Evolutionary conservation across 768 basidiomycete species (phyloP).

Genomic region (Macrolepiota albuminosa): DNA sequence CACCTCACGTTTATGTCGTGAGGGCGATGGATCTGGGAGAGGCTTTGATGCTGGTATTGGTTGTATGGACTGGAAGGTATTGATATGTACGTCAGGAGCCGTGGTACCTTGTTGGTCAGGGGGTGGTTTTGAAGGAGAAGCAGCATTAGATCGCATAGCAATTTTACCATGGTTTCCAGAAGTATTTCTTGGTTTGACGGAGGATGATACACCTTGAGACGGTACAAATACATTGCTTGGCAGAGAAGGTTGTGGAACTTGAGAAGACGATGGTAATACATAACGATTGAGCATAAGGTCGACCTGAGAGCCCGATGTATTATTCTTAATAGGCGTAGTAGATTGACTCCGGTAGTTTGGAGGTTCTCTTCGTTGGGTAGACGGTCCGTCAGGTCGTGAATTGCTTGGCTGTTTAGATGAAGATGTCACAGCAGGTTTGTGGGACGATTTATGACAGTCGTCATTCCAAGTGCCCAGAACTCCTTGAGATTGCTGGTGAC

Average conservation of each 20-base stretch:
- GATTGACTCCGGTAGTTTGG: not conserved
- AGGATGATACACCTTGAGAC: slow-evolving; percentile 5
- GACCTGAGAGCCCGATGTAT: slow-evolving; percentile 1
- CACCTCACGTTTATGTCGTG: slow-evolving; percentile 14
- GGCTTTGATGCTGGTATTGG: slow-evolving; percentile 7
- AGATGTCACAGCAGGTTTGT: not conserved
- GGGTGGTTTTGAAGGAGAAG: not conserved
- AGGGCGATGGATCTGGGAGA: slow-evolving; percentile 1
- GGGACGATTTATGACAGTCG: not conserved
- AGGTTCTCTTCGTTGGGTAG: slow-evolving; percentile 1
- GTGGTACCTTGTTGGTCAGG: not conserved
- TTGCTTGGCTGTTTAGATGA: not conserved
- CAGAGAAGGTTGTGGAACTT: slow-evolving; percentile 5
- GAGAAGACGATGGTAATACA: slow-evolving; percentile 9
- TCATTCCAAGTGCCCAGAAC: not conserved
- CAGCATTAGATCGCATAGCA: not conserved
- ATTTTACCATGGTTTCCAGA: not conserved
- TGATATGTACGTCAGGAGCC: not conserved
- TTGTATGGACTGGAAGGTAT: not conserved
- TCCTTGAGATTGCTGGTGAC: not conserved
- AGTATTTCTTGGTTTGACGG: not conserved
- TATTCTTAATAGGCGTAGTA: not conserved
- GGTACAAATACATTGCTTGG: slow-evolving; percentile 11
- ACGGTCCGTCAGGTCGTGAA: not conserved
- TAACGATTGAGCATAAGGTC: slow-evolving; percentile 1